A percentile compares a stretch with the other conserved stretches of the same genome.
phyloP scores from a whole-genome alignment of 257 asterid genomes.

The Mentha longifolia region DNA sequence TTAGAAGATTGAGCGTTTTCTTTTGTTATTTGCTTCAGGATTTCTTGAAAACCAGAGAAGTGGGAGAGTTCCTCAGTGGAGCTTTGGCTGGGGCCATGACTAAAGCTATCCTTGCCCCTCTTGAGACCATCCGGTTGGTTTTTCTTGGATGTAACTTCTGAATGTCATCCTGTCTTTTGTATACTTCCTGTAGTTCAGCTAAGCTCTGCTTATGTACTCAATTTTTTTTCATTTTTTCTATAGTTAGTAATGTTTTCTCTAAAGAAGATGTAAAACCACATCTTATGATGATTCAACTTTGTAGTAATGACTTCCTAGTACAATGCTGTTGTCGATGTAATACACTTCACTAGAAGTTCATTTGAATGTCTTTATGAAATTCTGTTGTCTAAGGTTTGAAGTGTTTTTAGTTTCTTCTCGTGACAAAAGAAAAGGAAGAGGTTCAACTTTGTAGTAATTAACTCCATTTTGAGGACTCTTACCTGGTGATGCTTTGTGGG shows the following conservation, averaged over 20 bases:
- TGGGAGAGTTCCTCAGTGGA: constrained; percentile 88
- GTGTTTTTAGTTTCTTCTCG: background rate
- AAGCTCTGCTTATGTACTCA: background rate
- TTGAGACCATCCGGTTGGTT: constrained; percentile 89
- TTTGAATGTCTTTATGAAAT: background rate
- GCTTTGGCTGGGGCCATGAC: constrained; percentile 98
- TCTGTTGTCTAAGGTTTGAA: background rate
- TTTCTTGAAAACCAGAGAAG: constrained; percentile 68
- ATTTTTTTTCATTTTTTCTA: background rate
- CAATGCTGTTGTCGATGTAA: background rate
- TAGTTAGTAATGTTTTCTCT: background rate
- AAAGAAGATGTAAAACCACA: constrained; percentile 3
- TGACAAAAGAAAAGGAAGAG: background rate
- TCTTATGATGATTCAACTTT: constrained; percentile 6
- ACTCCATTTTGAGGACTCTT: constrained; percentile 7
- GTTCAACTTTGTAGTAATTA: no score
- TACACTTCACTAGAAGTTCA: background rate
- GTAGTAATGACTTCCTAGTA: constrained; percentile 10
- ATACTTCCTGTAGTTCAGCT: background rate
- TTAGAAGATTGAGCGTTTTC: constrained; percentile 18
- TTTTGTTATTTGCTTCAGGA: constrained; percentile 50
- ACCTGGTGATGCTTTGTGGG: constrained; percentile 6
- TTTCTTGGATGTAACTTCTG: constrained; percentile 4
- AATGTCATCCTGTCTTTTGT: background rate
- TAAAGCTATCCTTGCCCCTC: constrained; percentile 95